Base-by-base conservation (phyloP, 441 rosid genomes). In the Geranium incanum region DNA sequence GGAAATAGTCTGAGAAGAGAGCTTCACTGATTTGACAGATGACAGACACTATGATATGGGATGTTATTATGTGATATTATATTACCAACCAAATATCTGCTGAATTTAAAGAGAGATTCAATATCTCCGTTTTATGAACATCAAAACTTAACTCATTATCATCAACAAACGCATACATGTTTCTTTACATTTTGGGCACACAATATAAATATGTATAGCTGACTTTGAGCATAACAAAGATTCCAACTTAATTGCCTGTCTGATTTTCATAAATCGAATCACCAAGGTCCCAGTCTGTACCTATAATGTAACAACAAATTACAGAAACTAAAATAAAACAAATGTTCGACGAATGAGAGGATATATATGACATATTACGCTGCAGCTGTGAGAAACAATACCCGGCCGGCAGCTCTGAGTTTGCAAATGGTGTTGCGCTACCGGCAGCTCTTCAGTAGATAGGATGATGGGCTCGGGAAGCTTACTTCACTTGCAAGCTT, bases 391-490 rank as follows among this genome's bases (percentile, higher is more conserved):
- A 8, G 12, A 11, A 48, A 3, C 55, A 48, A 8, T 28, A 28
- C 33, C 33, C 33, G 7, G 50, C 50, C 50, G 9, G 50, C 50
- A 12, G 12, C 50, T 43, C 50, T 43, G 50, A 48, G 4, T 11
- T 48, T 48, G n/a, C 55, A 3, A 12, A 43, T 43, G 55, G 16
- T 48, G 55, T 13, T 48, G 16, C 3, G 64, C 82, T 87, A 95
- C 79, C 99, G 90, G 95, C 86, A 95, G 80, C 89, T 81, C 83
- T 90, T 95, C 81, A 90, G 75, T 68, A 95, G 85, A 81, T 87
- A 84, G 48, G 97, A 83, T 57, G 92, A 87, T n/a, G 98, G 91
- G 64, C 97, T 90, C 18, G 92, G 80, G 71, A 78, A 78, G 77
- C 68, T 80, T 59, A 75, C 0, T 37, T 79, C 78, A 38, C 77